Base-by-base conservation (phyloP, 1,284 basidiomycete genomes). In the Grifola frondosa region DNA sequence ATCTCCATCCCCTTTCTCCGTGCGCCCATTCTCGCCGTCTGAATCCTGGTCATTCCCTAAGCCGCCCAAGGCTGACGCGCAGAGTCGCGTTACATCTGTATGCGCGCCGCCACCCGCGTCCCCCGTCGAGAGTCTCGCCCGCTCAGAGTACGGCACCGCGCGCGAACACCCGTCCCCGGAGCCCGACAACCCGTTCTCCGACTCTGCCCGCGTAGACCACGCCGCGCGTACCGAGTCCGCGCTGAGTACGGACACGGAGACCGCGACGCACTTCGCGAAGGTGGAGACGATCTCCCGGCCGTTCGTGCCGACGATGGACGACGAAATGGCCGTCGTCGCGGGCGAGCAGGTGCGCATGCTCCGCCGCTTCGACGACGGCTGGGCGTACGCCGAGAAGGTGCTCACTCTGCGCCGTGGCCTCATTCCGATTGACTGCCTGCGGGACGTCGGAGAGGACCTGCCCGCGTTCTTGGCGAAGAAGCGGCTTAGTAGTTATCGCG, bases 1-100 rank as follows among this genome's bases (percentile, higher is more conserved):
- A 30, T 32, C 40, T 22, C 48, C 60, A 3, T 71, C 75, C 2
- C 75, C 78, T 10, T 79, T 83, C 69, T 78, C 71, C 28, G 80
- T 81, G 10, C 73, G 77, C 23, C 81, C 80, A 0, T 84, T 81
- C 65, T 78, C 80, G 1, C 75, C 78, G 13, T 74, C 75, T 7
- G 83, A 86, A 54, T 71, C 74, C 2, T 84, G 81, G 62, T 60
- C 77, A 5, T 85, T 85, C 67, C 83, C 83, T 2, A 75, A 74
- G 44, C 82, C 83, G 4, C 83, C 83, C 6, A 26, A 36, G 29
- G 45, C 48, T 30, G 44, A 46, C 37, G 38, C 44, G 21, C 34
- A 26, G 22, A 46, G 39, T 37, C 44, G 43, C 30, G 24, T 19
- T 15, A 46, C 47, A 10, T 46, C 46, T 31, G 45, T 35, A 41